A percentile compares a stretch with the other conserved stretches of the same genome.
phyloP scores from a whole-genome alignment of 345 rosid species.

The Brassica rapa region DNA sequence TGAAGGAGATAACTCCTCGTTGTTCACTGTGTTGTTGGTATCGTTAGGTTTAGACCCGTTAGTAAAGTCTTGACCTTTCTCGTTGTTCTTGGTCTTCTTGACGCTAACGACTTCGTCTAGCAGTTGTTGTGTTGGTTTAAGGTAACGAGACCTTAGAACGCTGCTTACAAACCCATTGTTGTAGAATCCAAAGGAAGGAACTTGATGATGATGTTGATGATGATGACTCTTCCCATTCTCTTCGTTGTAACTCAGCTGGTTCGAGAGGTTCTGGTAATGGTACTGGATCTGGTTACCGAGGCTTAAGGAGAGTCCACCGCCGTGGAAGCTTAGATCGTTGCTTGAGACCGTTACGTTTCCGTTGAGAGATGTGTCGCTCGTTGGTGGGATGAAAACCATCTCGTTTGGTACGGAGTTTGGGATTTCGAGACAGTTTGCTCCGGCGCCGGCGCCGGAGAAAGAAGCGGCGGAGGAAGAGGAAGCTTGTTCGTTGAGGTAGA shows the following conservation, averaged over 20 bases:
- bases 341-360: slow-evolving; percentile 38
- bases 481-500: slow-evolving; percentile 57
- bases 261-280: slow-evolving; percentile 43
- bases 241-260: slow-evolving; percentile 40
- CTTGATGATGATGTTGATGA: slow-evolving; percentile 22
- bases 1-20: slow-evolving; percentile 55
- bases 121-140: slow-evolving; percentile 73
- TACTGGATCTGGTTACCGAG: slow-evolving; percentile 65
- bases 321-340: slow-evolving; percentile 44
- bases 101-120: slow-evolving; percentile 87
- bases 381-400: slow-evolving; percentile 61
- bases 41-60: slow-evolving; percentile 7
- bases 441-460: slow-evolving; percentile 43
- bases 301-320: slow-evolving; percentile 63
- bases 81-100: slow-evolving; percentile 29
- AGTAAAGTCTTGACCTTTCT: slow-evolving; percentile 45
- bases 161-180: slow-evolving; percentile 42
- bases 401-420: slow-evolving; percentile 44
- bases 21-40: slow-evolving; percentile 35
- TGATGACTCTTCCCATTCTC: slow-evolving; percentile 36
- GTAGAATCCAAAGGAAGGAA: slow-evolving; percentile 33
- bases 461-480: slow-evolving; percentile 51
- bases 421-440: slow-evolving; percentile 6
- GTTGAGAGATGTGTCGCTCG: slow-evolving; percentile 32
- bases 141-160: slow-evolving; percentile 59